Evolutionary conservation across 345 rosid genomes (phyloP).

Genomic region (Litchi chinensis): DNA sequence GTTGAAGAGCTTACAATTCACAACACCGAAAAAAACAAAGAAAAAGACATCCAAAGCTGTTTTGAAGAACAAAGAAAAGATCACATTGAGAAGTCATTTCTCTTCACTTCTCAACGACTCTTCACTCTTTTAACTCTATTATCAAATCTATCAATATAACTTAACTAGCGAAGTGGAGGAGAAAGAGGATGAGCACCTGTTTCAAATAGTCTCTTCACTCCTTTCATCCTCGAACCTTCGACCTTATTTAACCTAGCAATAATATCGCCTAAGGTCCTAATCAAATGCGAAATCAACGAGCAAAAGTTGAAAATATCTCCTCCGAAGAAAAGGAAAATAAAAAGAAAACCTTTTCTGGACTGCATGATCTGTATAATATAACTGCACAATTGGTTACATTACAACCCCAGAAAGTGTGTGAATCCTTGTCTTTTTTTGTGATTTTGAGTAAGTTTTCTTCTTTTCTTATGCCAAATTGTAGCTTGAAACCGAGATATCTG

Average conservation of each 20-base stretch:
- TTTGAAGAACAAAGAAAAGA: slow-evolving; percentile 38
- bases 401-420: slow-evolving; percentile 35
- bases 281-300: slow-evolving; percentile 31
- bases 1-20: slow-evolving; percentile 52
- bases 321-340: slow-evolving; percentile 30
- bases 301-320: slow-evolving; percentile 25
- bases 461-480: slow-evolving; percentile 64
- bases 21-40: slow-evolving; percentile 29
- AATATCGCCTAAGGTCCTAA: slow-evolving; percentile 37
- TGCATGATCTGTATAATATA: slow-evolving; percentile 35
- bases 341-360: slow-evolving; percentile 38
- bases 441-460: slow-evolving; percentile 16
- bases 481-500: slow-evolving; percentile 67
- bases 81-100: slow-evolving; percentile 37
- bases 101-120: slow-evolving; percentile 32
- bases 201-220: slow-evolving; percentile 67
- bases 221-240: slow-evolving; percentile 54
- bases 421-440: slow-evolving; percentile 16
- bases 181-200: slow-evolving; percentile 99
- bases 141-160: slow-evolving; percentile 29
- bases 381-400: slow-evolving; percentile 57
- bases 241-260: slow-evolving; percentile 37
- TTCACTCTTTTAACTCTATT: slow-evolving; percentile 30
- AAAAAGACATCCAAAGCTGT: slow-evolving; percentile 21
- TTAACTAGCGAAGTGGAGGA: slow-evolving; percentile 48